A percentile compares a stretch with the other conserved stretches of the same genome.
phyloP scores from a whole-genome alignment of 208 protist species.

The Naegleria gruberi region DNA sequence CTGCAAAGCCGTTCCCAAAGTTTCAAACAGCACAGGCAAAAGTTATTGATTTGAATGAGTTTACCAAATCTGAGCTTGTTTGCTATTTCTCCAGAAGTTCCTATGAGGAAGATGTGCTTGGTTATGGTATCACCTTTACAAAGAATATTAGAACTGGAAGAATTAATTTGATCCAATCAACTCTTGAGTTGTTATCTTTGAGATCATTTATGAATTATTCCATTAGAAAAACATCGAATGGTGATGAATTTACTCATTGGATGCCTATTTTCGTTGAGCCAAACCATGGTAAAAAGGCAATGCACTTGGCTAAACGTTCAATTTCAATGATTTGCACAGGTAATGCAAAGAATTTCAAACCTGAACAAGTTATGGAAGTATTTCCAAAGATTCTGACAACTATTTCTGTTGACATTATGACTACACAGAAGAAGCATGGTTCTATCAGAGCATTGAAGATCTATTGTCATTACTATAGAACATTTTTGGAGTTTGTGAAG shows the following conservation, averaged over 20 bases:
- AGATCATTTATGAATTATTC: conserved; percentile 33
- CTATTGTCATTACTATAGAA: conserved; percentile 40
- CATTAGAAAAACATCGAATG: conserved; percentile 30
- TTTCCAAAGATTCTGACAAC: conserved; percentile 38
- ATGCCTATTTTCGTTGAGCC: conserved; percentile 39
- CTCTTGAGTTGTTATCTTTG: conserved; percentile 21
- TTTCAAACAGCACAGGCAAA: not conserved
- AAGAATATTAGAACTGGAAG: conserved; percentile 25
- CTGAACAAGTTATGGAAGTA: conserved; percentile 29
- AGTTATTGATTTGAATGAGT: not conserved
- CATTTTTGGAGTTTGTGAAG: conserved; percentile 33
- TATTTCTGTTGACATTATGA: conserved; percentile 37
- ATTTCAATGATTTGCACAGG: conserved; percentile 33
- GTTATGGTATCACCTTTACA: conserved; percentile 32
- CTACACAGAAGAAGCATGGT: conserved; percentile 27
- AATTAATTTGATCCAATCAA: not conserved
- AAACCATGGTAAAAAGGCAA: conserved; percentile 38
- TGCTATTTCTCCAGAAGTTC: conserved; percentile 36
- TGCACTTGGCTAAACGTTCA: conserved; percentile 21
- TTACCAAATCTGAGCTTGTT: conserved; percentile 22
- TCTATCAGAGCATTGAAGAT: conserved; percentile 32
- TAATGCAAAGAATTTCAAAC: conserved; percentile 25
- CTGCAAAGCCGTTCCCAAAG: conserved; percentile 26
- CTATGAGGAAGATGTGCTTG: conserved; percentile 39
- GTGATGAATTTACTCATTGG: conserved; percentile 40